phyloP scores from a whole-genome alignment of 371 early-diverging fungal genomes.

The Mucor piriformis region DNA sequence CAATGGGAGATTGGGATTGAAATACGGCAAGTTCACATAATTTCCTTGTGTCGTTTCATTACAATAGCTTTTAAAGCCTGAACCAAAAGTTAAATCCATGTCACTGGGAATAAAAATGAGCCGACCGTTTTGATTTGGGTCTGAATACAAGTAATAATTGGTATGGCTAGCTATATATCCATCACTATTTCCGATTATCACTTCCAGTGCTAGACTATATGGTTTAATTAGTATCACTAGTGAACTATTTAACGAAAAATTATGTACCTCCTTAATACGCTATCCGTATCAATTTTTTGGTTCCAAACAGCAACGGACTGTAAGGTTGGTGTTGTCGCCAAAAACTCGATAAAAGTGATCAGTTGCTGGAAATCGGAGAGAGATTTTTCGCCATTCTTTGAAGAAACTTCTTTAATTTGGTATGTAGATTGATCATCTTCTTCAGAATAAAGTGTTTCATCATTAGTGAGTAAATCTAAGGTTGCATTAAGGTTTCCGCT shows the following conservation, averaged over 20 bases:
- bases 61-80: not conserved
- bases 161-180: slow-evolving; percentile 29
- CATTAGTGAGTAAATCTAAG: not conserved
- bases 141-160: slow-evolving; percentile 36
- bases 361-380: slow-evolving; percentile 16
- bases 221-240: not conserved
- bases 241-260: not conserved
- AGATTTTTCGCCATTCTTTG: not conserved
- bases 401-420: slow-evolving; percentile 26
- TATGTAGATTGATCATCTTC: slow-evolving; percentile 22
- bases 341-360: slow-evolving; percentile 35
- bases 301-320: slow-evolving; percentile 28
- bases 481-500: slow-evolving; percentile 10
- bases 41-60: not conserved
- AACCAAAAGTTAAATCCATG: slow-evolving; percentile 33
- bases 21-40: not conserved
- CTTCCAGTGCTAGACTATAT: slow-evolving; percentile 33
- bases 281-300: slow-evolving; percentile 11
- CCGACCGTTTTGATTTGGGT: slow-evolving; percentile 3
- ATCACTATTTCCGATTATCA: slow-evolving; percentile 34
- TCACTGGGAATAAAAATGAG: slow-evolving; percentile 25
- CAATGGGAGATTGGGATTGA: slow-evolving; percentile 3
- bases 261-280: slow-evolving; percentile 6
- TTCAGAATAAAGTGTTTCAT: slow-evolving; percentile 1
- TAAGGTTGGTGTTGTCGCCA: slow-evolving; percentile 18